Evolutionary conservation across 352 stramenopile species (phyloP), one percentile per base, ranked within the genome.

Genomic region (Phytophthora citricola): DNA sequence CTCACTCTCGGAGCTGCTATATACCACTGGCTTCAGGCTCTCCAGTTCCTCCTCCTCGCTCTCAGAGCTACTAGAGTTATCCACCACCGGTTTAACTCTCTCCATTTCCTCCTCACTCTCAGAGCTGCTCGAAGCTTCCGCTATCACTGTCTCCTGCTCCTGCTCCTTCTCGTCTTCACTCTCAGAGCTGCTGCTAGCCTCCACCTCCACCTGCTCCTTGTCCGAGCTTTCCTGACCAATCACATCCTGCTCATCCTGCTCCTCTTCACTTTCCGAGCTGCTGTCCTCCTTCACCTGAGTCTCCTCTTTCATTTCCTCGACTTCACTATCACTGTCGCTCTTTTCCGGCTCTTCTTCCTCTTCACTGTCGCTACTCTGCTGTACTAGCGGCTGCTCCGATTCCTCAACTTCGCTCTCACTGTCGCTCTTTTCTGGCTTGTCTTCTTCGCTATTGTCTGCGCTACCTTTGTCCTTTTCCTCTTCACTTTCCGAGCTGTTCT

Each of bases 221-320:
- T 26, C 20, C 11, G 4, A 5, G 10, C 8, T 52, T 40, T 50
- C 38, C 27, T 63, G 17, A 20, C 17, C 17, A 20, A 20, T 20
- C 17, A 20, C 27, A 7, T 31, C 22, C n/a, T 45, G 22, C 7
- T 36, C 44, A 26, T 38, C 44, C 44, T 51, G 44, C 39, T 50
- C 40, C 11, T 60, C 52, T 60, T 59, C 53, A 24, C 41, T 51
- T 2, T 50, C 56, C 1, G 54, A 61, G 26, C 29, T 44, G 39
- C n/a, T 41, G 10, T 49, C 20, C 3, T 2, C 32, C 15, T 11
- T 48, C 15, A 27, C 24, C 17, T 51, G 9, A 7, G 11, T 54
- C 54, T 51, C 46, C 20, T 64, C 53, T 26, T 63, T 24, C 43
- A 26, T 27, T 34, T 58, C 17, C 26, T 52, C 47, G 10, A 15